Base-by-base conservation (phyloP, 139 green algal genomes). In the Penium margaritaceum region DNA sequence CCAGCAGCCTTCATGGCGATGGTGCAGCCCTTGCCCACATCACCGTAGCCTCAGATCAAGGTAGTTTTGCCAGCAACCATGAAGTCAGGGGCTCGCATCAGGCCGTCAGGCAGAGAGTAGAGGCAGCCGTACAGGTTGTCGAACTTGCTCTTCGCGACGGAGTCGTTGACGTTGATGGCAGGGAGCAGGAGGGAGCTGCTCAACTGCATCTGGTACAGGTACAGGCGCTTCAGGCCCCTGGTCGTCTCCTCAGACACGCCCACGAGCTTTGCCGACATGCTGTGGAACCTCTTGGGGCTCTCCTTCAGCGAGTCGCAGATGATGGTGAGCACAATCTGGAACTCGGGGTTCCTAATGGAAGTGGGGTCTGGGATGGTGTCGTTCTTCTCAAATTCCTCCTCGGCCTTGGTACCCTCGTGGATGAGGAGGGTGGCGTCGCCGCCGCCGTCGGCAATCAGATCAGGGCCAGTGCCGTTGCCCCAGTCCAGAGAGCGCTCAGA, bases 131-230 rank as follows among this genome's bases (percentile, higher is more conserved):
- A 99, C 82, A 99, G 87, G 86, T 99, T 99, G 90, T 99, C 95
- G 63, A 99, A 99, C 89, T 99, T 99, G 86, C 90, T 97, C 90
- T 99, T 99, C 82, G 95, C 99, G 30, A 99, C 95, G 4, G 89
- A 95, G 91, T 99, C 95, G 87, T 99, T 99, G 68, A 99, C 95
- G 83, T 99, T 99, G 90, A 99, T 99, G 84, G 93, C 95, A 15
- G 95, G 95, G 90, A 99, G 96, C 67, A 99, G 86, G 63, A 99
- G 89, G 1, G 85, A 86, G 79, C 89, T 89, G 46, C 61, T 79
- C 66, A 89, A 75, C 84, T 88, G 63, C 95, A 99, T 99, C 89
- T 98, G 93, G 77, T 99, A 99, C 97, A n/a, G 91, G 77, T 98
- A 98, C 81, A 99, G 84, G 60, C 95, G 85, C 92, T 99, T 98